phyloP scores from a whole-genome alignment of 805 yeast genomes.

The Saccharomycopsis schoenii region DNA sequence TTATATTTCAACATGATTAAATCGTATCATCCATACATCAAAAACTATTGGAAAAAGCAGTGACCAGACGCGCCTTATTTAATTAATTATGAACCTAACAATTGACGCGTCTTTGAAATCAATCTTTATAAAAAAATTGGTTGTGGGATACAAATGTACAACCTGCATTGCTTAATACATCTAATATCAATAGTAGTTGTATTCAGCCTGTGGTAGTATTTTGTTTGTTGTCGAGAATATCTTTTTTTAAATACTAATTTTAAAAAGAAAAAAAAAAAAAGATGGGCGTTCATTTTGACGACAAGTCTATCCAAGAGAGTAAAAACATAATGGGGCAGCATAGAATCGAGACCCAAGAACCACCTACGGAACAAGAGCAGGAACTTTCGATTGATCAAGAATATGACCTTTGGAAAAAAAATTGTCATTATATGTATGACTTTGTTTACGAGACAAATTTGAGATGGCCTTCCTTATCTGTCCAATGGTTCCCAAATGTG shows the following conservation, averaged over 20 bases:
- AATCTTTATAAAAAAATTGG: no score
- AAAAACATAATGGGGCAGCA: background rate
- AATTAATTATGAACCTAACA: background rate
- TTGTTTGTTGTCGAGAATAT: background rate
- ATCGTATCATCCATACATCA: background rate
- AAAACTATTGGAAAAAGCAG: background rate
- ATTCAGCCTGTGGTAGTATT: no score
- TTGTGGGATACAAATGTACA: no score
- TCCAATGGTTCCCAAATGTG: slow-evolving; percentile 61
- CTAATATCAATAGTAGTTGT: no score
- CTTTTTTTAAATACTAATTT: background rate
- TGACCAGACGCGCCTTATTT: background rate
- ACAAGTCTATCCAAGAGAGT: slow-evolving; percentile 1
- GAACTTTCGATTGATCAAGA: slow-evolving; percentile 37
- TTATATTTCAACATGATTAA: background rate
- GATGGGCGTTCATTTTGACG: slow-evolving; percentile 9
- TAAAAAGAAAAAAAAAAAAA: background rate
- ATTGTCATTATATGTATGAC: slow-evolving; percentile 74
- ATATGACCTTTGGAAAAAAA: slow-evolving; percentile 71
- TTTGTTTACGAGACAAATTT: slow-evolving; percentile 72
- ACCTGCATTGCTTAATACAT: no score
- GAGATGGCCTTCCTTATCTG: slow-evolving; percentile 74
- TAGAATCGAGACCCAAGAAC: background rate
- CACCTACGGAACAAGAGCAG: slow-evolving; percentile 15
- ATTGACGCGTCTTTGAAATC: background rate